Conservation (phyloP, 495 filamentous ascomycete genomes). For the Cenococcum geophilum region DNA sequence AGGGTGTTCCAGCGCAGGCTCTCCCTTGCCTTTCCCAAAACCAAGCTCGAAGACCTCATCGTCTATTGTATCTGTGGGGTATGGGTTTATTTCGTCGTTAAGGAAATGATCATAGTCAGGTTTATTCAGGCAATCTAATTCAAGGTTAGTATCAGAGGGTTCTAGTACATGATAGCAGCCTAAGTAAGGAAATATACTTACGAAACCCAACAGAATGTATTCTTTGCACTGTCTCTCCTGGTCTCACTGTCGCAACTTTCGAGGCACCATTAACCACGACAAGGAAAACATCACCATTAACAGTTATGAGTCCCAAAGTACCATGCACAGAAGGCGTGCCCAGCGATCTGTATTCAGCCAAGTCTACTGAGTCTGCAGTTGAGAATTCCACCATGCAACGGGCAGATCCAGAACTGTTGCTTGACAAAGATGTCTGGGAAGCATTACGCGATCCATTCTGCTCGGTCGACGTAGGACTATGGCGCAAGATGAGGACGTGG, state of each 20-base stretch:
- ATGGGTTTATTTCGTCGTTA: constrained; percentile 53
- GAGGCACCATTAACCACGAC: constrained; percentile 77
- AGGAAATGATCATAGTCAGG: constrained; percentile 70
- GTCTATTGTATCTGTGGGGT: constrained; percentile 47
- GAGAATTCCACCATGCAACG: constrained; percentile 88
- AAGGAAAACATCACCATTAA: constrained; percentile 81
- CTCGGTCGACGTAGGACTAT: constrained; percentile 55
- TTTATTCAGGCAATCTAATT: constrained; percentile 75
- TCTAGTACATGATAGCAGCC: too few species aligned
- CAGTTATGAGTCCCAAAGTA: constrained; percentile 82
- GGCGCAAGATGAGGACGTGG: constrained; percentile 75
- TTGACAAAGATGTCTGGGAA: constrained; percentile 19
- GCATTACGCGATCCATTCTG: constrained; percentile 22
- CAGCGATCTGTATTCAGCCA: constrained; percentile 66
- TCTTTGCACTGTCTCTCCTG: constrained; percentile 79
- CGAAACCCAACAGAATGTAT: constrained; percentile 86
- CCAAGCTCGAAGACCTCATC: constrained; percentile 50
- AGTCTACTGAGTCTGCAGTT: constrained; percentile 53
- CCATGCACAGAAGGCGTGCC: constrained; percentile 73
- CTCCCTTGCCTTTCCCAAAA: constrained; percentile 54
- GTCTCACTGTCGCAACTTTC: constrained; percentile 73
- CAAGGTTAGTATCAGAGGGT: constrained; percentile 7
- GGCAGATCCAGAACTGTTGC: constrained; percentile 39
- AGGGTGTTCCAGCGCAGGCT: constrained; percentile 72
- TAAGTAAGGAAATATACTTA: constrained; percentile 35